A percentile compares a stretch with the other conserved stretches of the same genome.
Conservation (phyloP, 106 monocot species). For the Acanthochlamys bracteata region DNA sequence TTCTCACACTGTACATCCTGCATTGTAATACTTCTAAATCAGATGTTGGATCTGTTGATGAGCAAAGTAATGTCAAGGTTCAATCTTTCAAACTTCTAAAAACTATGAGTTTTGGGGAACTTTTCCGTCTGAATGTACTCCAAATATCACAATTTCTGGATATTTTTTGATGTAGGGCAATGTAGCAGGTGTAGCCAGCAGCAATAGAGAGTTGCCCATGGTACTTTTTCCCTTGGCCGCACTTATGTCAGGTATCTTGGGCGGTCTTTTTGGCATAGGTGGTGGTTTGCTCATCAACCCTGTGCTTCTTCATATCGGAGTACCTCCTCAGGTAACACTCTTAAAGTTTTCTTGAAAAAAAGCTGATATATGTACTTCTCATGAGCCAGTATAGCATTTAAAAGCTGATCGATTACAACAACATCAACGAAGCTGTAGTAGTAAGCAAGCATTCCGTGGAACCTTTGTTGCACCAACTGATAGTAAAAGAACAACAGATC, state of each 20-base stretch:
- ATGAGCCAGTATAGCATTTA: background rate
- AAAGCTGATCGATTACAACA: too few species aligned
- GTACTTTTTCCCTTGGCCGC: slow-evolving; percentile 52
- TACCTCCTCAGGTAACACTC: slow-evolving; percentile 59
- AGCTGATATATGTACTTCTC: background rate
- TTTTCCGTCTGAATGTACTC: too few species aligned
- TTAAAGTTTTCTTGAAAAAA: background rate
- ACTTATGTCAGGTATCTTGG: slow-evolving; percentile 48
- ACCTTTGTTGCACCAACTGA: too few species aligned
- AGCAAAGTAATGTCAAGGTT: slow-evolving; percentile 20
- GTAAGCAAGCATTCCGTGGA: too few species aligned
- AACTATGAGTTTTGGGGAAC: too few species aligned
- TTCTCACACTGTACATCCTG: slow-evolving; percentile 48
- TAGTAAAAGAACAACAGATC: too few species aligned
- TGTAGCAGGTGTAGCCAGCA: slow-evolving; percentile 9
- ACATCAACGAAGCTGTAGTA: too few species aligned
- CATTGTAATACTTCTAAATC: slow-evolving; percentile 10
- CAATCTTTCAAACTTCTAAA: background rate
- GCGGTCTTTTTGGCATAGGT: slow-evolving; percentile 76
- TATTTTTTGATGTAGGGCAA: slow-evolving; percentile 9
- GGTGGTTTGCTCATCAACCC: slow-evolving; percentile 72
- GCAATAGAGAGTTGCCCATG: slow-evolving; percentile 18
- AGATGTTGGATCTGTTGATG: slow-evolving; percentile 2
- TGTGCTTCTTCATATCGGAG: slow-evolving; percentile 68
- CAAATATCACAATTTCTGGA: too few species aligned